Percentiles rank a stretch among this genome's conserved stretches.
Conservation (phyloP, 2,329 filamentous ascomycete species). For the Phialophora expanda region DNA sequence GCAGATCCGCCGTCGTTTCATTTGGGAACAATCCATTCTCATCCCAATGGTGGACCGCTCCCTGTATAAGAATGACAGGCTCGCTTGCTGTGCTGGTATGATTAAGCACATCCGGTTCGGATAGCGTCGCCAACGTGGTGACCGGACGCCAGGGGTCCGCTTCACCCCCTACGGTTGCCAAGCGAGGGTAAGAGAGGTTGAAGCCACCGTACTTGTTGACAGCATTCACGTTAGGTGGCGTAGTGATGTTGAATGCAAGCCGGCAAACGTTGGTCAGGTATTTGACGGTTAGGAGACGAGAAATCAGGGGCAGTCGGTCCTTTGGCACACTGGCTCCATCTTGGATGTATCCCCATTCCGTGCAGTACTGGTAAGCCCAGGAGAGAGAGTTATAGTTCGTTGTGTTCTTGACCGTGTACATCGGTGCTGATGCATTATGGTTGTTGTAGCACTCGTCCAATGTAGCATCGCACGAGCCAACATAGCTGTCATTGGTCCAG, state of each 20-base stretch:
- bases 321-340: conserved; percentile 72
- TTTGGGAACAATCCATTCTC: conserved; percentile 55
- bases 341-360: conserved; percentile 76
- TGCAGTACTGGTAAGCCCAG: conserved; percentile 66
- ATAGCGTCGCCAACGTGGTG: conserved; percentile 68
- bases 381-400: conserved; percentile 51
- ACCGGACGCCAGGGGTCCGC: conserved; percentile 80
- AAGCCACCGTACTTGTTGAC: conserved; percentile 81
- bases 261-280: conserved; percentile 68
- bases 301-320: conserved; percentile 70
- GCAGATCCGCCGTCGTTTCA: conserved; percentile 63
- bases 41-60: conserved; percentile 78
- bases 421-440: conserved; percentile 54
- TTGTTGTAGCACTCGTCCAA: conserved; percentile 60
- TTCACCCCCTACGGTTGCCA: conserved; percentile 78
- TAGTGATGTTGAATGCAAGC: conserved; percentile 71
- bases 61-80: conserved; percentile 74
- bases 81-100: conserved; percentile 63
- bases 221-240: conserved; percentile 64
- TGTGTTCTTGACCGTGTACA: conserved; percentile 51
- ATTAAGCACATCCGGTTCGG: conserved; percentile 57
- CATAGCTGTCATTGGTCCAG: conserved; percentile 56
- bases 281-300: conserved; percentile 69
- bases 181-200: conserved; percentile 72
- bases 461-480: conserved; percentile 49